Base-by-base conservation (phyloP, 176 grass and related monocot species). In the Miscanthus lutarioriparius region DNA sequence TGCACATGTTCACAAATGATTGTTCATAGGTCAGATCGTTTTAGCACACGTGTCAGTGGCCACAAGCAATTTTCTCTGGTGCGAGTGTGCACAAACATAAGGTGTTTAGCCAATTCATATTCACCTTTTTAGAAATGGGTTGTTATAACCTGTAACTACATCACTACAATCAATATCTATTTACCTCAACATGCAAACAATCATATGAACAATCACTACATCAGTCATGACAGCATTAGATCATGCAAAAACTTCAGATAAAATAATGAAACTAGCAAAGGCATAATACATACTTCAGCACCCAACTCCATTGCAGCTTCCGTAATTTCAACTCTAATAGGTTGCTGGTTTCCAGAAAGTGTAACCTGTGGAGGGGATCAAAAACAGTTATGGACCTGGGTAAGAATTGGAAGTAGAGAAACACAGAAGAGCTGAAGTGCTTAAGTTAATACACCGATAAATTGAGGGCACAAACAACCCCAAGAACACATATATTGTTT, bases 271-370 rank as follows among this genome's bases (percentile, higher is more conserved):
- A 84, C 25, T 28, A 72, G 47, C 8, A 82, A 79, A 72, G 76
- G 72, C 14, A 64, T 33, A 47, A 85, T 87, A 40, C 88, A 82
- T 92, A 99, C 97, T 85, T 96, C 93, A 86, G 91, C 66, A 35
- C 97, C 97, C 75, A 99, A 33, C 71, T 91, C 91, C 97, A 96
- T 96, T 37, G 97, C 97, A 87, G 93, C 78, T 64, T 99, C 93
- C 0, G 97, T 99, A 43, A 96, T 95, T 96, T 99, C 97, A 91
- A 91, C 91, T 63, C 90, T 89, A 83, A 99, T 84, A 73, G 97
- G 97, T 82, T 96, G 93, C 76, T 99, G 97, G 86, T 99, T 99
- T 77, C 97, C 97, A 82, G 97, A 92, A 86, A 99, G 91, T 72
- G 97, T 99, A 77, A 92, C 97, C 97, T 99, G 59, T 47, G 48